Evolutionary conservation across 805 yeast genomes (phyloP), one percentile per base, ranked within the genome.

Genomic region (Nakazawaea holstii): DNA sequence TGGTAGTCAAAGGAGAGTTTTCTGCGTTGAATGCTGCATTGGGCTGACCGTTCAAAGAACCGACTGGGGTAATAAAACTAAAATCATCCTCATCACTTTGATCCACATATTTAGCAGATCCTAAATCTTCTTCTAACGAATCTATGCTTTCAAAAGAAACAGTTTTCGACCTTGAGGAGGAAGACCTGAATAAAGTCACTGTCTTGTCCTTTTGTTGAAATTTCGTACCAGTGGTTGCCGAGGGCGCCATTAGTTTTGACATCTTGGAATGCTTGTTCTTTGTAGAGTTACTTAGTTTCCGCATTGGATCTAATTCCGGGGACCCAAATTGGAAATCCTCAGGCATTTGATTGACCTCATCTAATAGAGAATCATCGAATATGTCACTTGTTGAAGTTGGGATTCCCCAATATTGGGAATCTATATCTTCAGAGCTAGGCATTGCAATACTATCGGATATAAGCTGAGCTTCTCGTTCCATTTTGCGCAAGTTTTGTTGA

Each of bases 301-400:
- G 8, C 0, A 17, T 11, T 26, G 39, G 36, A 15, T 14, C 20
- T 30, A 33, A 15, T 17, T 28, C 36, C 39, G 8, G 33, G 8
- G 41, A 50, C 3, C 57, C 59, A 50, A 58, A 58, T 7, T 64
- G 70, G 45, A 50, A 66, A 48, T 67, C 72, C 44, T 65, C 70
- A 1, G 71, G 70, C 4, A 67, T 48, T 31, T 52, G 54, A 41
- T 68, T 68, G 28, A 66, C 56, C 49, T 68, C 72, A 49, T 67
- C 71, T 13, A 68, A 46, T 48, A 63, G 38, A 2, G 62, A 57
- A 37, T 59, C 64, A 39, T 57, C 57, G 14, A 50, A 38, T 17
- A 35, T 46, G 17, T 45, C 48, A 33, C 39, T 42, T 13, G 39
- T 35, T 10, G 39, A 35, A 14, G n/a, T 11, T 17, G 38, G 17